Base-by-base conservation (phyloP, 2,329 filamentous ascomycete genomes). In the Bimuria novae-zelandiae region DNA sequence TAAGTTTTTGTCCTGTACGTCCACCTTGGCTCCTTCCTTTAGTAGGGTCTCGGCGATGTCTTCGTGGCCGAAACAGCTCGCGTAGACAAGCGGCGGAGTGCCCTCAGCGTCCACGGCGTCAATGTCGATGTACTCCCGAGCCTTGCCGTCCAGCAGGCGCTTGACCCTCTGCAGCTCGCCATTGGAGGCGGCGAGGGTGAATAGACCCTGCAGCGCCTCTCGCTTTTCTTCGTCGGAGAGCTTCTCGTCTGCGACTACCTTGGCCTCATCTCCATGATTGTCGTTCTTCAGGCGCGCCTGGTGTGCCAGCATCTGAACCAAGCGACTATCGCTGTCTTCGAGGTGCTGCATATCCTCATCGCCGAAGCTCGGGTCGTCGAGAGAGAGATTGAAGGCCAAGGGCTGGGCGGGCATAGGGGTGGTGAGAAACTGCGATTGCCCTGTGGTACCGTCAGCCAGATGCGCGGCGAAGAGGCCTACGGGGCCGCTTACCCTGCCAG, bases 151-250 rank as follows among this genome's bases (percentile, higher is more conserved):
- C 3, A 97, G 78, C 35, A 99, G 82, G 68, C 86, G 87, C 60
- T 84, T 82, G 41, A 99, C 88, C 55, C 92, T 86, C 42, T 89
- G 86, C 35, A 91, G 85, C 75, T 97, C 94, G 44, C 94, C 94
- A 73, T 99, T 99, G 73, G 93, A 97, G 2, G 94, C 92, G 11
- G 94, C 93, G 86, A 97, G 95, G 68, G 93, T 92, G 60, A 99
- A 80, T 12, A 89, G 87, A 69, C 90, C 93, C 72, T 99, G 94
- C 35, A 99, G 75, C 32, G 89, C 84, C 40, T 89, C 83, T 62
- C 81, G 86, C 80, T 97, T 97, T 71, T 96, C 88, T 6, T 85
- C 83, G 19, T 84, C 82, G 0, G 90, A 83, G 50, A 96, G 76
- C 64, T 87, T 89, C 48, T 89, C 83, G 71, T 94, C 88, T 3